Evolutionary conservation across 2,329 filamentous ascomycete genomes (phyloP), one percentile per base, ranked within the genome.

Genomic region (Paramyrothecium roridum): DNA sequence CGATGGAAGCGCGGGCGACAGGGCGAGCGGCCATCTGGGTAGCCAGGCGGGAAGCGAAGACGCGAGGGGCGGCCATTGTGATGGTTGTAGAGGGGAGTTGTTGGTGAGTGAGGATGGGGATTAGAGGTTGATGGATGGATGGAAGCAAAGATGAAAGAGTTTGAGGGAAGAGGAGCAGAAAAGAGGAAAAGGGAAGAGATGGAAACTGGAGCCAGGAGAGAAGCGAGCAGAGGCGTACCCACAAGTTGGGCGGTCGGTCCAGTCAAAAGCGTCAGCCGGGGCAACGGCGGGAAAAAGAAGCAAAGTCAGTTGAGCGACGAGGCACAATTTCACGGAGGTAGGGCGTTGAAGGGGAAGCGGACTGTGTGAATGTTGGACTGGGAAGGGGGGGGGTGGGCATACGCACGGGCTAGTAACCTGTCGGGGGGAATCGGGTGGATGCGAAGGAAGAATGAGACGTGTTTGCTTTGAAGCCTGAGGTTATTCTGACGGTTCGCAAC

Each of bases 31-130:
- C 85, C 85, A 88, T 88, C 79, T 88, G 84, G 74, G 85, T 82
- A 77, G 88, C 87, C 81, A 91, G 83, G 77, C 89, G 86, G 72
- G 87, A 87, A 75, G 88, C 85, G 79, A 90, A 82, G 76, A 91
- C 83, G 80, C 89, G 88, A 76, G 85, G 80, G 77, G 88, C 86
- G 77, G 88, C 86, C 89, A 92, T 92, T 90, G 83, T 84, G 83
- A 86, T 78, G 80, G 80, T 76, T 79, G 63, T 70, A 58, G 67
- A 65, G 56, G 62, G 57, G 57, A 56, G 52, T 60, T 57, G 59
- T 57, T 61, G 54, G 56, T 57, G 55, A 53, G 48, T 40, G 58
- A 61, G 63, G 67, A 62, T 59, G 49, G 60, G 65, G 64, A 56
- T 43, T 43, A 65, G 64, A 65, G 63, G 64, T 65, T 68, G 67